Base-by-base conservation (phyloP, 148 eudicot genomes). In the Spergularia marina region DNA sequence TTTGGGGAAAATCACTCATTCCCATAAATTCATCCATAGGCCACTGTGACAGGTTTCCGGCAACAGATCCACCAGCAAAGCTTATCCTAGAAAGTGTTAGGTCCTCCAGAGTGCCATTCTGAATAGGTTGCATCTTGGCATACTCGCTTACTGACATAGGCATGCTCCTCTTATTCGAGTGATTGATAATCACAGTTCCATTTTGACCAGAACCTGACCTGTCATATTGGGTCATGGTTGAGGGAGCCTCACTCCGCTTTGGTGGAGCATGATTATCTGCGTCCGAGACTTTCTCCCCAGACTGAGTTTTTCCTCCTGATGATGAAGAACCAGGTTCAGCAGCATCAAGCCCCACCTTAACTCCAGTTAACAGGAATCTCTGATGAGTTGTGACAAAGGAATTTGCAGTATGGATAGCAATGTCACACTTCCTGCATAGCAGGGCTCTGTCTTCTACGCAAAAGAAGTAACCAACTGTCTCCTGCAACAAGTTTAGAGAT, bases 361-460 rank as follows among this genome's bases (percentile, higher is more conserved):
- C 98, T 83, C 99, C 98, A 15, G 97, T 90, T 53, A 95, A 89
- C 36, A 95, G 87, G 82, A 92, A 95, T 81, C 98, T 88, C 76
- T 87, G 90, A 81, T 95, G 99, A 40, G 81, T 83, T 12, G 92
- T 83, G 70, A 95, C 98, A 53, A 68, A 79, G 36, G 85, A n/a
- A 77, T 92, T 95, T 0, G 82, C 90, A 1, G 89, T 81, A 82
- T 95, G 99, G 80, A 95, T 88, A 59, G 99, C 84, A 65, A 95
- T 79, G 78, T 95, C 98, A 77, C 99, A 95, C 64, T 89, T 86
- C 71, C 98, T 81, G 84, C 99, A 95, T 5, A 92, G 87, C 69
- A 95, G 79, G 76, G 99, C 99, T 69, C 99, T 82, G 69, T 92
- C 99, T 87, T 95, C 94, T 65, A 95, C 77, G 80, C 99, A 95